Evolutionary conservation across 257 asterid genomes (phyloP).

Genomic region (Nicotiana obtusifolia): DNA sequence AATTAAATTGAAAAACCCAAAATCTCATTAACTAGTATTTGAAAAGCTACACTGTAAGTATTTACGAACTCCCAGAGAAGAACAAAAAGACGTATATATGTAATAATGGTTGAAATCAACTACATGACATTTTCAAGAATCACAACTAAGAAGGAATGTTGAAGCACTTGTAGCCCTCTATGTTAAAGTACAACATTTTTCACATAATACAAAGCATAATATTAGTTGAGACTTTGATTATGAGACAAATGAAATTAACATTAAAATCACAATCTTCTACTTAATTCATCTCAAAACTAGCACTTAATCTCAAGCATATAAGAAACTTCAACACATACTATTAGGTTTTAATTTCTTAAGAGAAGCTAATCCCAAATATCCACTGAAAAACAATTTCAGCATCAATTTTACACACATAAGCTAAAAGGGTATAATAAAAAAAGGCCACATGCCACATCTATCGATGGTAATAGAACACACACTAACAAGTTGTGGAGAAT

Average conservation of each 20-base stretch:
- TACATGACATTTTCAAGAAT: not conserved
- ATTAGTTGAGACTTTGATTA: not conserved
- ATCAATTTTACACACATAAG: not conserved
- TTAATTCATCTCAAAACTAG: not conserved
- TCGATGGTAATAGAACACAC: not conserved
- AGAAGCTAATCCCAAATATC: not conserved
- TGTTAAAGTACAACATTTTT: not conserved
- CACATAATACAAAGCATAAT: not conserved
- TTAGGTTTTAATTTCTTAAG: not conserved
- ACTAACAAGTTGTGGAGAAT: conserved; percentile 27
- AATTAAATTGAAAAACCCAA: not conserved
- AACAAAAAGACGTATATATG: not conserved
- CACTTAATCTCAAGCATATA: not conserved
- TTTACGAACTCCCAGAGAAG: not conserved
- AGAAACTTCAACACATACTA: not conserved
- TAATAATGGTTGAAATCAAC: not conserved
- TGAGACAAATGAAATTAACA: not conserved
- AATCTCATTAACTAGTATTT: not conserved
- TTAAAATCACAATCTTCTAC: not conserved
- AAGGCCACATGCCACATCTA: not conserved
- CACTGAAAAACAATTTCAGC: not conserved
- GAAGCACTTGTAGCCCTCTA: not conserved
- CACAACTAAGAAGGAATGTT: not conserved
- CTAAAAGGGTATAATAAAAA: not conserved
- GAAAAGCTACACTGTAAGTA: not conserved